phyloP scores from a whole-genome alignment of 1,284 basidiomycete species.

The Peniophora sp. region DNA sequence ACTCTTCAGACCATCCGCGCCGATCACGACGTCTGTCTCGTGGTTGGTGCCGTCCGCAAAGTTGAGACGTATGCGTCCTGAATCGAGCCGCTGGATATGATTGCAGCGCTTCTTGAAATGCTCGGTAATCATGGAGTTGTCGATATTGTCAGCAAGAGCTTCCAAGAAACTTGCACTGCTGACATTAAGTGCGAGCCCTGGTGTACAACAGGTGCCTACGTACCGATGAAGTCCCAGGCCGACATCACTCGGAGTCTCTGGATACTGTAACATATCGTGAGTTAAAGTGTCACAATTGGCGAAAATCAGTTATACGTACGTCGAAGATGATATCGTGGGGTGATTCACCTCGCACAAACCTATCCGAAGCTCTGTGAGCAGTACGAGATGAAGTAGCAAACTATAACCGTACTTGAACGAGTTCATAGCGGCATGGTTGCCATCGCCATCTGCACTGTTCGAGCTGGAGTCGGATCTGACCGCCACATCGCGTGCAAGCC shows the following conservation, averaged over 20 bases:
- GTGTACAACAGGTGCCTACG: too few species aligned
- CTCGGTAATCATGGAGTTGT: constrained; percentile 21
- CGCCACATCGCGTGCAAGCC: constrained; percentile 33
- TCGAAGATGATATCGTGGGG: not conserved
- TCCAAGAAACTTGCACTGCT: constrained; percentile 41
- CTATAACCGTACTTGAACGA: constrained; percentile 6
- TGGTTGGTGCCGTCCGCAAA: constrained; percentile 39
- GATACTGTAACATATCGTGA: constrained; percentile 29
- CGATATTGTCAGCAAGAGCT: constrained; percentile 36
- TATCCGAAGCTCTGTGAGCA: constrained; percentile 37
- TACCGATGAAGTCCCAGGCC: not conserved
- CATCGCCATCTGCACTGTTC: constrained; percentile 33
- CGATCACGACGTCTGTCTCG: constrained; percentile 43
- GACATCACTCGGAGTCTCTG: constrained; percentile 17
- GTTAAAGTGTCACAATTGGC: not conserved
- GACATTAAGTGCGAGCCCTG: constrained; percentile 15
- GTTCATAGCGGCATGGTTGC: constrained; percentile 38
- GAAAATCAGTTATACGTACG: not conserved
- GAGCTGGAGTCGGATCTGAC: constrained; percentile 30
- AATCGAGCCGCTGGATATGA: constrained; percentile 20
- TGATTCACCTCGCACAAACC: constrained; percentile 24
- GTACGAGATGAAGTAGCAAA: too few species aligned
- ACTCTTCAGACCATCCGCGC: constrained; percentile 48
- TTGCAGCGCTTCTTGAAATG: constrained; percentile 47
- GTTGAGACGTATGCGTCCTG: constrained; percentile 23